Percentiles rank a stretch among this genome's conserved stretches.
These are phyloP conservation scores for Brassica hybrid DNA, from an alignment of 441 rosid genomes.

Conservation along the genomic window DNA sequence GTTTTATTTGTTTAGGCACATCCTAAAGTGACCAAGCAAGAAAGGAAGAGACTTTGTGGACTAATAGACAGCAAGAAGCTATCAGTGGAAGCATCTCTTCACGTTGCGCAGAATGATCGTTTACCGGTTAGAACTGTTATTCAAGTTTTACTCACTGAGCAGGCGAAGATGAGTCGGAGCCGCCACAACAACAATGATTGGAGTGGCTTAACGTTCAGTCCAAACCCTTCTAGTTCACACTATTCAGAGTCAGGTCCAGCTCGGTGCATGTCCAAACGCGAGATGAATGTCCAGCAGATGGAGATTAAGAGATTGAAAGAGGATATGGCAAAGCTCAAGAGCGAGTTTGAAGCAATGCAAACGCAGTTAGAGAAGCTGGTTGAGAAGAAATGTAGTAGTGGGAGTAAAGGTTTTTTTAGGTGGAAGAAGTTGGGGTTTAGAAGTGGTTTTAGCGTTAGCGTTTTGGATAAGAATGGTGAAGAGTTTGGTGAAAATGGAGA, in stretches of 20 bases:
- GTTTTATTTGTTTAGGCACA: slow-evolving; percentile 56
- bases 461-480: slow-evolving; percentile 50
- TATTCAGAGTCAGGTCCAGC: slow-evolving; percentile 46
- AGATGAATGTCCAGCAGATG: slow-evolving; percentile 53
- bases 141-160: slow-evolving; percentile 76
- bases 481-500: slow-evolving; percentile 35
- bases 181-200: slow-evolving; percentile 51
- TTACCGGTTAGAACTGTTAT: slow-evolving; percentile 78
- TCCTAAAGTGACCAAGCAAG: slow-evolving; percentile 70
- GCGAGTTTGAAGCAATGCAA: slow-evolving; percentile 63
- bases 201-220: slow-evolving; percentile 69
- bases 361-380: slow-evolving; percentile 62
- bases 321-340: slow-evolving; percentile 64
- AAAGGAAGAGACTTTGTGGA: slow-evolving; percentile 68
- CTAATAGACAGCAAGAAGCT: slow-evolving; percentile 74
- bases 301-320: slow-evolving; percentile 73
- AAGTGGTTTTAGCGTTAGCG: slow-evolving; percentile 42
- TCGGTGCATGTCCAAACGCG: slow-evolving; percentile 72
- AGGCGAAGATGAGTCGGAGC: slow-evolving; percentile 54
- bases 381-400: slow-evolving; percentile 62
- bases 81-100: slow-evolving; percentile 76
- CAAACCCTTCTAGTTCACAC: slow-evolving; percentile 39
- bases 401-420: slow-evolving; percentile 64
- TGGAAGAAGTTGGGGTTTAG: slow-evolving; percentile 67
- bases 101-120: slow-evolving; percentile 85